phyloP scores from a whole-genome alignment of 495 filamentous ascomycete species.

The Penicillium egyptiacum region DNA sequence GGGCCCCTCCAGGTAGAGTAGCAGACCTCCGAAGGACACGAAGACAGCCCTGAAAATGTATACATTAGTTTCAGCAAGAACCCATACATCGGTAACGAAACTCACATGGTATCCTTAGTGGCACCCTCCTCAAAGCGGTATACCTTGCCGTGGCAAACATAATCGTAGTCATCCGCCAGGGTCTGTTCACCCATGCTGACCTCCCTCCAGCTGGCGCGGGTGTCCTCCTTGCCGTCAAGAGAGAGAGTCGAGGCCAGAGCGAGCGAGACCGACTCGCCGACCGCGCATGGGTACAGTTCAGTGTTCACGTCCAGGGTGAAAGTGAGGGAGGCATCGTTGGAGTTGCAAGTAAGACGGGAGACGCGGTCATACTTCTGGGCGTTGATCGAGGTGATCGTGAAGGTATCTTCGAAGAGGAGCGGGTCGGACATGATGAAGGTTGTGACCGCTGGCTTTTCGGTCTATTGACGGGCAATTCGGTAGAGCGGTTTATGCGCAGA shows the following conservation, averaged over 20 bases:
- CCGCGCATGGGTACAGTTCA: constrained; percentile 77
- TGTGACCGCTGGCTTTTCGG: constrained; percentile 20
- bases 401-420: constrained; percentile 88
- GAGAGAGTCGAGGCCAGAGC: constrained; percentile 80
- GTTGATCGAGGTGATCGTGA: constrained; percentile 76
- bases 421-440: constrained; percentile 64
- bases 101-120: constrained; percentile 81
- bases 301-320: constrained; percentile 92
- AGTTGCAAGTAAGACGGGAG: constrained; percentile 71
- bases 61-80: not conserved
- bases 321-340: constrained; percentile 64
- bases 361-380: constrained; percentile 92
- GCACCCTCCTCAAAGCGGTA: constrained; percentile 92
- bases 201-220: constrained; percentile 71
- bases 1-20: constrained; percentile 88
- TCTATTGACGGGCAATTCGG: not conserved
- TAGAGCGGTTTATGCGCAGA: not conserved
- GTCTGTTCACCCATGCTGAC: constrained; percentile 68
- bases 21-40: constrained; percentile 85
- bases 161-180: constrained; percentile 90
- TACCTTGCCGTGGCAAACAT: constrained; percentile 96
- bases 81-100: constrained; percentile 9
- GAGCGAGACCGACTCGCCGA: constrained; percentile 73
- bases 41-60: constrained; percentile 73
- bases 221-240: constrained; percentile 76